phyloP scores from a whole-genome alignment of 2,329 filamentous ascomycete species.

The Fusarium equiseti region DNA sequence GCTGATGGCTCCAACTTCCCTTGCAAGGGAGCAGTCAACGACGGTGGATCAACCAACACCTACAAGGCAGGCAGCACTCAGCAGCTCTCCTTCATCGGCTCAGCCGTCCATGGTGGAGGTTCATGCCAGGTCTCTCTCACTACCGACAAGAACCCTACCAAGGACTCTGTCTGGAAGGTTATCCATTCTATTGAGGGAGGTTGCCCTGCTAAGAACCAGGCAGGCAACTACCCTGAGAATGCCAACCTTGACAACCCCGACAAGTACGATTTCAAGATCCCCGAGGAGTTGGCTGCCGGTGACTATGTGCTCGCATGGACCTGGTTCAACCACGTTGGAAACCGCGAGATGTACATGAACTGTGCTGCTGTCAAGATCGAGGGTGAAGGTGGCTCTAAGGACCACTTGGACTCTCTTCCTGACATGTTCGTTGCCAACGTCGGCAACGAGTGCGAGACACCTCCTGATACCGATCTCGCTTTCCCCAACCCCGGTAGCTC shows the following conservation, averaged over 20 bases:
- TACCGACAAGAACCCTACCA: slow-evolving; percentile 77
- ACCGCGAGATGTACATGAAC: slow-evolving; percentile 98
- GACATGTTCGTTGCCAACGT: slow-evolving; percentile 78
- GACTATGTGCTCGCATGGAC: slow-evolving; percentile 89
- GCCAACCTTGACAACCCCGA: slow-evolving; percentile 61
- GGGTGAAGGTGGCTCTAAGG: slow-evolving; percentile 61
- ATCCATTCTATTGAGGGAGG: slow-evolving; percentile 90
- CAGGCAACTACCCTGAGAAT: slow-evolving; percentile 68
- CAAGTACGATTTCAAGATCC: slow-evolving; percentile 78
- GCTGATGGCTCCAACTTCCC: slow-evolving; percentile 77
- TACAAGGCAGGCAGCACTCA: slow-evolving; percentile 62
- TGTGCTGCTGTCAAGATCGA: slow-evolving; percentile 81
- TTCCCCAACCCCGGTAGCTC: slow-evolving; percentile 73
- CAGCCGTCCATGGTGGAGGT: slow-evolving; percentile 88
- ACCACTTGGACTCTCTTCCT: slow-evolving; percentile 73
- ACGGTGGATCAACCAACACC: slow-evolving; percentile 62
- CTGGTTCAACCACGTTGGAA: slow-evolving; percentile 94
- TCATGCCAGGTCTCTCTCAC: slow-evolving; percentile 92
- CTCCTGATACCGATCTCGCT: slow-evolving; percentile 62
- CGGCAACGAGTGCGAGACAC: slow-evolving; percentile 65
- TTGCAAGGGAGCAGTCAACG: slow-evolving; percentile 74
- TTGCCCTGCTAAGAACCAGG: slow-evolving; percentile 73
- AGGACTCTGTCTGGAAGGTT: slow-evolving; percentile 82
- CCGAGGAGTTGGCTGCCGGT: slow-evolving; percentile 77
- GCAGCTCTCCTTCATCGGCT: slow-evolving; percentile 74